Evolutionary conservation across 768 basidiomycete species (phyloP), one percentile per base, ranked within the genome.

Genomic region (Asterophora parasitica): DNA sequence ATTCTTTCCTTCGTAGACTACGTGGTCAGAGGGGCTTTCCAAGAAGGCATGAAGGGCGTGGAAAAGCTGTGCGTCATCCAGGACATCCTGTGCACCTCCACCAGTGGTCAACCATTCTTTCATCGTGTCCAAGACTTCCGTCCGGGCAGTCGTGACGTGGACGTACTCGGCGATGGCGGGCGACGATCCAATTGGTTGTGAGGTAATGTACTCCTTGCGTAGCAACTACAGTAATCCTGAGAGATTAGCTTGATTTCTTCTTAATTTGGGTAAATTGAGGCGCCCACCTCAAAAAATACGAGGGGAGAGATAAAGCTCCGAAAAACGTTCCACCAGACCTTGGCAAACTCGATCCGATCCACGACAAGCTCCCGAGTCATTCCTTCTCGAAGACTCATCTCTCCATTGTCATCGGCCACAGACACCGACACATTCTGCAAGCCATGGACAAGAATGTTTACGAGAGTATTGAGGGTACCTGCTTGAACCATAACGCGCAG

Each of bases 351-450:
- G 1, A 59, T 68, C 37, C 81, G 76, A 66, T 92, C 89, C 11
- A 92, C 76, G 19, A 81, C 70, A 35, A 91, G 67, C 40, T 87
- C 82, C 28, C 87, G 71, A 0, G 85, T 85, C 68, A 80, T 85
- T 1, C 82, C 81, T 53, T 88, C 85, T 16, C 81, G 70, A 35
- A 92, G 63, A 0, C 87, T 81, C 70, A 86, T 88, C 63, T 92
- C 88, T 0, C 90, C 90, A 55, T 89, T 91, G 59, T 92, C 89
- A 54, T 92, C 89, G 0, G 90, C 81, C 4, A 89, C 85, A 0
- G 85, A 83, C 0, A 90, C 87, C 0, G 85, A 83, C 4, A 92
- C 80, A 27, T 82, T 82, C 40, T 80, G 80, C 15, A 92, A 68
- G 3, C 90, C 90, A 58, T 87, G 83, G 0, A 88, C 81, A 12